Base-by-base conservation (phyloP, 371 early-diverging fungal genomes). In the Mortierella sp. region DNA sequence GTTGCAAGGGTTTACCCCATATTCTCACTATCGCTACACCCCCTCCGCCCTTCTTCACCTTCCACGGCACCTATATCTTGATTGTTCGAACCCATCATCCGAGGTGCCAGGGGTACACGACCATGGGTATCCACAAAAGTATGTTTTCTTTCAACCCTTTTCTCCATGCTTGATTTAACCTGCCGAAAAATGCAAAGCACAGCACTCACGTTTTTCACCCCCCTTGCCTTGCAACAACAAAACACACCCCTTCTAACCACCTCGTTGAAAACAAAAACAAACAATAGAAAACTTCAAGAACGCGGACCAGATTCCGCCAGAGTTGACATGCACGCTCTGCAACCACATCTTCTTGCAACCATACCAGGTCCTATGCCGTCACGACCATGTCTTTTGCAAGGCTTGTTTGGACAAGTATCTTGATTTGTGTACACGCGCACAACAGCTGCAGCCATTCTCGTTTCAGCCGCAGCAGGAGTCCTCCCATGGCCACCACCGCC, bases 371-470 rank as follows among this genome's bases (percentile, higher is more conserved):
- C 19, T 79, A 5, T 86, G 82, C 54, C 40, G 44, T 24, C 70
- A 79, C 64, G 86, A 86, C 77, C 86, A 86, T 43, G 57, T 86
- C 61, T 86, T 86, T 72, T 86, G 86, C 31, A 75, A 79, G 53
- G 76, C 74, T 9, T 86, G 86, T 53, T 50, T 86, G 50, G 53
- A 43, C 48, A 71, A 44, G 59, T 86, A 82, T 31, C 48, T 86
- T 24, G 54, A 79, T 1, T 67, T 74, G 16, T 75, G 54, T 43
- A 44, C 9, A 31, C 74, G 54, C 61, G 70, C 28, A 16, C 57
- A 19, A 37, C 53, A 61, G 8, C 77, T 26, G 54, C 54, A 31
- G 8, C 19, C 24, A 50, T 48, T 31, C 53, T 44, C n/a, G 21
- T n/a, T 19, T 46, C 51, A 72, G 8, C 28, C 48, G 48, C 53